Evolutionary conservation across 495 filamentous ascomycete species (phyloP).

Genomic region (Viridothelium virens): DNA sequence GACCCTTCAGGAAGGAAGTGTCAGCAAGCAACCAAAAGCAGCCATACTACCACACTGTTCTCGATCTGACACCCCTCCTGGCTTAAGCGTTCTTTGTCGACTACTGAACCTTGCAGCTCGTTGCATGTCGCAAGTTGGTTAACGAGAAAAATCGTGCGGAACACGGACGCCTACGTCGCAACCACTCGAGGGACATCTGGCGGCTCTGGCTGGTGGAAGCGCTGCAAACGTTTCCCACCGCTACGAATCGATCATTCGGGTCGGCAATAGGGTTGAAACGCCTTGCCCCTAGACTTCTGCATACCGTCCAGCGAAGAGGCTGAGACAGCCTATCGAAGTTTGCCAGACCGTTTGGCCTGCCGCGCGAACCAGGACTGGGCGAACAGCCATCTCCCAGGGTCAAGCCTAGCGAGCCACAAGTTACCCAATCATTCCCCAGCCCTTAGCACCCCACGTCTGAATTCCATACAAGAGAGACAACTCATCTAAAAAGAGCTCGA

Average conservation of each 20-base stretch:
- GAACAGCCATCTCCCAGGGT: constrained; percentile 5
- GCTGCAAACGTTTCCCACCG: constrained; percentile 10
- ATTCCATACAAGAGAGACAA: constrained; percentile 10
- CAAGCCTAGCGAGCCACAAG: constrained; percentile 5
- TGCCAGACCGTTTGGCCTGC: constrained; percentile 12
- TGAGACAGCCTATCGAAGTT: constrained; percentile 11
- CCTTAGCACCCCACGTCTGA: background rate
- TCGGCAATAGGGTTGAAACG: constrained; percentile 6
- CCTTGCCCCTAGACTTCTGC: constrained; percentile 7
- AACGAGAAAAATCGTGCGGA: background rate
- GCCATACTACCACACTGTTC: background rate
- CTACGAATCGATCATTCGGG: background rate
- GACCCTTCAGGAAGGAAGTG: constrained; percentile 6
- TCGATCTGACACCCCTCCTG: background rate
- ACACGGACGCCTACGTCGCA: background rate
- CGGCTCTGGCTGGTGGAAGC: constrained; percentile 10
- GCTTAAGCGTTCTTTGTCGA: constrained; percentile 11
- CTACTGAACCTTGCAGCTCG: background rate
- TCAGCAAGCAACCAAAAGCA: constrained; percentile 3
- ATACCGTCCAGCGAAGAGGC: constrained; percentile 1
- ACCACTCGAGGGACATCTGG: constrained; percentile 1
- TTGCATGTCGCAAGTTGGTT: background rate
- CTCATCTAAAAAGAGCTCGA: background rate
- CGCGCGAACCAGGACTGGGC: constrained; percentile 10
- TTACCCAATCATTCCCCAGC: constrained; percentile 6